Percentiles rank a stretch among this genome's conserved stretches.
These are phyloP conservation scores for Monilinia aucupariae DNA, from an alignment of 2,329 filamentous ascomycete genomes.

Conservation along the genomic window DNA sequence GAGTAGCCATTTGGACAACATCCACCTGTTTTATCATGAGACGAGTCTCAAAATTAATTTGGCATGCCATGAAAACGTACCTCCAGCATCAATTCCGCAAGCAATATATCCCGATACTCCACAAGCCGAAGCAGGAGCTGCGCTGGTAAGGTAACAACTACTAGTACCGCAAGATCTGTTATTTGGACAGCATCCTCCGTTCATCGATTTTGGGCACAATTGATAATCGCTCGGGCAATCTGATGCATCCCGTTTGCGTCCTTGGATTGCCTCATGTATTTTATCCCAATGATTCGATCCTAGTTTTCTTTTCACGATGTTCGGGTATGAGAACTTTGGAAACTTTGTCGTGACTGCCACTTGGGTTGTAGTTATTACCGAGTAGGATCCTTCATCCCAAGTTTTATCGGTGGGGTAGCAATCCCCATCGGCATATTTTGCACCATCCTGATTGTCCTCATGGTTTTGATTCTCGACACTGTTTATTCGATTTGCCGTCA, in stretches of 20 bases:
- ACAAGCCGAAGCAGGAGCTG: conserved; percentile 27
- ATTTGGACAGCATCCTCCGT: conserved; percentile 37
- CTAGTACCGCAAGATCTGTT: conserved; percentile 44
- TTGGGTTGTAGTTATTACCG: conserved; percentile 11
- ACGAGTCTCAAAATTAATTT: not conserved
- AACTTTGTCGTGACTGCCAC: conserved; percentile 18
- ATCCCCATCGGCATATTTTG: not conserved
- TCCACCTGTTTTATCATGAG: conserved; percentile 26
- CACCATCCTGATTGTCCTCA: not conserved
- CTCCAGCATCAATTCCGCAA: conserved; percentile 30
- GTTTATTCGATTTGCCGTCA: not conserved
- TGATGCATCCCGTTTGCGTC: conserved; percentile 28
- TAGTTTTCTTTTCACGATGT: conserved; percentile 26
- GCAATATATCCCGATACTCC: conserved; percentile 27
- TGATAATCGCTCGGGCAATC: conserved; percentile 28
- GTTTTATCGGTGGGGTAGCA: conserved; percentile 1
- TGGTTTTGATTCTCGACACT: not conserved
- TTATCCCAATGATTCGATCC: conserved; percentile 31
- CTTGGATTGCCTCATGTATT: conserved; percentile 31
- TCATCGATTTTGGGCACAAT: conserved; percentile 30
- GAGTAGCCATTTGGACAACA: conserved; percentile 42
- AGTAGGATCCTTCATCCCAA: conserved; percentile 5
- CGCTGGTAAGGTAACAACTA: conserved; percentile 38
- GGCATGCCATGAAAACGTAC: conserved; percentile 25
- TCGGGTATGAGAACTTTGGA: conserved; percentile 28